Evolutionary conservation across 495 filamentous ascomycete genomes (phyloP), one percentile per base, ranked within the genome.

Genomic region (Aspergillus sclerotioniger): DNA sequence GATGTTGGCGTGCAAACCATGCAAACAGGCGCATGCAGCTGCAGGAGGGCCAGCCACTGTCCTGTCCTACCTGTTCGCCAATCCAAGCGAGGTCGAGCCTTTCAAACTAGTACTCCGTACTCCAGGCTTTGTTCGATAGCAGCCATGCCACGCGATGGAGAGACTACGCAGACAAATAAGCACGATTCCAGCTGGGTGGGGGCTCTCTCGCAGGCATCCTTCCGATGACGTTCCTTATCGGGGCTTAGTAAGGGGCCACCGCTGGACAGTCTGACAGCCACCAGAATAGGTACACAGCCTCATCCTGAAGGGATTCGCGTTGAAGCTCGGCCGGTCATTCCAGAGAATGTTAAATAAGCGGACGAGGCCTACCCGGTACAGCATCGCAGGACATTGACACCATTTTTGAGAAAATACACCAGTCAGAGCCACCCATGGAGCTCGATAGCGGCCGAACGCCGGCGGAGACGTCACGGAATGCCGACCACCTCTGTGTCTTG

Each of bases 401-500:
- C 8, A 32, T 16, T 17, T 10, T 28, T 10, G 31, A 50, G 9
- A 29, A 15, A 15, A 29, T 0, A 49, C 46, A n/a, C 46, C 25
- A 21, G 16, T 33, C 31, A 48, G 13, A 25, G 12, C 13, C 20
- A 49, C 17, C 51, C 52, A 64, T 62, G 62, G 58, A 58, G n/a
- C 37, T 50, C 15, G 37, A 61, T 50, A 55, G 39, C 58, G 50
- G 51, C 41, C 53, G 54, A n/a, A 32, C 67, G 31, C 60, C 56
- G 8, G 70, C 43, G 0, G 54, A 55, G 16, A 44, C 32, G 25
- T 53, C 48, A 17, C 47, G 47, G 25, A 54, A 71, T 53, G 77
- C 81, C 25, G 79, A 90, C 54, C 93, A 97, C 72, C 84, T 98
- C 43, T 91, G 88, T 70, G 91, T 98, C n/a, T 78, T 98, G n/a